A percentile compares a stretch with the other conserved stretches of the same genome.
Conservation (phyloP, 148 eudicot genomes). For the Rhododendron kiyosumense region DNA sequence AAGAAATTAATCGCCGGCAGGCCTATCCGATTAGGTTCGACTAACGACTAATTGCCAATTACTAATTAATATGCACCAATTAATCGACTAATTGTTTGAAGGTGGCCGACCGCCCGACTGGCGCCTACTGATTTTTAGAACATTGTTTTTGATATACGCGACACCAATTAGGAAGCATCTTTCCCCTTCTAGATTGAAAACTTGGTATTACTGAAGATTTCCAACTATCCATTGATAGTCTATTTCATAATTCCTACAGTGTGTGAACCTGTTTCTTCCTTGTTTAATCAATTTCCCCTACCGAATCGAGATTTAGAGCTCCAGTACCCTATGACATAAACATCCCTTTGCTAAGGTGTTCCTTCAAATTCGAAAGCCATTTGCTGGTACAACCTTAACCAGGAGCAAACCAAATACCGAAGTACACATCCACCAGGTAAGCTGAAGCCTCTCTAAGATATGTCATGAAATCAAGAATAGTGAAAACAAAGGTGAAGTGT, state of each 20-base stretch:
- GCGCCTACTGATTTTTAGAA: no score
- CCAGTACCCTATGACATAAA: neutral
- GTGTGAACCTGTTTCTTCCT: neutral
- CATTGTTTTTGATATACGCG: neutral
- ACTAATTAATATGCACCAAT: no score
- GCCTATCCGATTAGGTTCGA: no score
- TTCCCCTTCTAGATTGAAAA: neutral
- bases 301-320: neutral
- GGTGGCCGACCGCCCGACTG: no score
- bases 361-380: neutral
- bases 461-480: neutral
- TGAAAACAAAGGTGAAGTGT: neutral
- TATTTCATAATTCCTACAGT: neutral
- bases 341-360: neutral
- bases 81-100: no score
- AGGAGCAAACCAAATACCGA: neutral
- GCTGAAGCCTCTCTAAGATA: neutral
- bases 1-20: no score
- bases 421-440: neutral
- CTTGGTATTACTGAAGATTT: no score
- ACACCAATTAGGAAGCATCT: neutral
- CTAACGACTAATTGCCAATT: no score
- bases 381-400: neutral
- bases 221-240: neutral
- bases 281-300: neutral